Evolutionary conservation across 2,329 filamentous ascomycete genomes (phyloP).

Genomic region (Ceratocystis cubensis): DNA sequence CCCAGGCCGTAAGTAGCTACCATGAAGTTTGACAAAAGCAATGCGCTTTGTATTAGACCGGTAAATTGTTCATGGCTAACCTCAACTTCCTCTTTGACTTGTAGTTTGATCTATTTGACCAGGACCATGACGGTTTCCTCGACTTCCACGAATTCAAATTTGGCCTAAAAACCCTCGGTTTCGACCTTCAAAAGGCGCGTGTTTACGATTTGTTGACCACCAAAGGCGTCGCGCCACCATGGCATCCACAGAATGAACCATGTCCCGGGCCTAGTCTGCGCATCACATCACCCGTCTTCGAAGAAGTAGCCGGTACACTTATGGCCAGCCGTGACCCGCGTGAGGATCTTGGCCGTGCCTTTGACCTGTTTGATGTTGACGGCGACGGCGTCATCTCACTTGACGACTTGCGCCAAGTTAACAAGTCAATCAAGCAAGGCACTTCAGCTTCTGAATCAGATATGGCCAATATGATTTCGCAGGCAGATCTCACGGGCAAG

Average conservation of each 20-base stretch:
- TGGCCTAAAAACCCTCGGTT: slow-evolving; percentile 87
- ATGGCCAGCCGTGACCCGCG: slow-evolving; percentile 73
- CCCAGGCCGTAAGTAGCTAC: slow-evolving; percentile 21
- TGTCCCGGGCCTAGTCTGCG: slow-evolving; percentile 51
- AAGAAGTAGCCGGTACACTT: slow-evolving; percentile 63
- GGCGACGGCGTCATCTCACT: slow-evolving; percentile 84
- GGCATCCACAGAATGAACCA: slow-evolving; percentile 41
- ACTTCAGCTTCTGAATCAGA: slow-evolving; percentile 79
- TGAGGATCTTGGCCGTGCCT: slow-evolving; percentile 84
- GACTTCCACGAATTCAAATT: slow-evolving; percentile 98
- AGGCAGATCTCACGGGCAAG: slow-evolving; percentile 90
- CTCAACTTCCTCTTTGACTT: not conserved
- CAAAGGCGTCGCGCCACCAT: slow-evolving; percentile 62
- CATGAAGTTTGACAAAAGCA: not conserved
- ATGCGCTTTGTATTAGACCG: not conserved
- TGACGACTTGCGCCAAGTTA: slow-evolving; percentile 75
- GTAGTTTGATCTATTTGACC: slow-evolving; percentile 23
- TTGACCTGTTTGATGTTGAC: slow-evolving; percentile 84
- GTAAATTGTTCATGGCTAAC: no score
- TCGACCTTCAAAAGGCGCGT: slow-evolving; percentile 76
- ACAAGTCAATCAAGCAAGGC: slow-evolving; percentile 74
- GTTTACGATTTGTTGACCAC: slow-evolving; percentile 68
- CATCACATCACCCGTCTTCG: slow-evolving; percentile 59
- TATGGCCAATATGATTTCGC: slow-evolving; percentile 89
- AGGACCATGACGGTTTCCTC: slow-evolving; percentile 52